A percentile compares a stretch with the other conserved stretches of the same genome.
Conservation (phyloP, 2,329 filamentous ascomycete species). For the Colletotrichum sp. region DNA sequence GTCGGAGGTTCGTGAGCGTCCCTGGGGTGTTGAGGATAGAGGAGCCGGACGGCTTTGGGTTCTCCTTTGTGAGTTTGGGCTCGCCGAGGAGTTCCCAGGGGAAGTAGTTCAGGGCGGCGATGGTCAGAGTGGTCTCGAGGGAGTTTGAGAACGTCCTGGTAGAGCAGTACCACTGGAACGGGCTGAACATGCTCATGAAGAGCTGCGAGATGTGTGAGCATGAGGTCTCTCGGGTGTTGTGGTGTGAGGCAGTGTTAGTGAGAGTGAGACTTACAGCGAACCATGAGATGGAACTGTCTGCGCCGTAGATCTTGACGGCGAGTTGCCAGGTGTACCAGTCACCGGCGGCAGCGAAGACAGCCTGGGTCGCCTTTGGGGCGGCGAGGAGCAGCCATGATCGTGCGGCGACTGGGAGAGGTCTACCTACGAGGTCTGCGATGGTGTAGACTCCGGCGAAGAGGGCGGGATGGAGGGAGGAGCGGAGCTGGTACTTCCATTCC, state of each 20-base stretch:
- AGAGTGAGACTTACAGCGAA: slow-evolving; percentile 65
- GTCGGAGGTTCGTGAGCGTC: slow-evolving; percentile 43
- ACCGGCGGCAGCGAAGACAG: slow-evolving; percentile 74
- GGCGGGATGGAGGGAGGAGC: slow-evolving; percentile 89
- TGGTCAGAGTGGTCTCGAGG: slow-evolving; percentile 86
- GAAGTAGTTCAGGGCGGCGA: slow-evolving; percentile 81
- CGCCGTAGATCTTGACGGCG: slow-evolving; percentile 75
- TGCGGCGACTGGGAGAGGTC: slow-evolving; percentile 53
- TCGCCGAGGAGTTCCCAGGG: slow-evolving; percentile 76
- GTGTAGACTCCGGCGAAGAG: slow-evolving; percentile 82
- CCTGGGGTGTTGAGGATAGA: slow-evolving; percentile 27
- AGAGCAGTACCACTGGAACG: slow-evolving; percentile 97
- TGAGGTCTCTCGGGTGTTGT: not conserved
- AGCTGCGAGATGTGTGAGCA: slow-evolving; percentile 53
- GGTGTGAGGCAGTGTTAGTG: slow-evolving; percentile 10
- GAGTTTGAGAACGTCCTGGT: slow-evolving; percentile 94
- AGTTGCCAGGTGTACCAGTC: slow-evolving; percentile 92
- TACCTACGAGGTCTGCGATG: slow-evolving; percentile 61
- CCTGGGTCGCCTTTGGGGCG: slow-evolving; percentile 78
- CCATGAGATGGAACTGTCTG: slow-evolving; percentile 65
- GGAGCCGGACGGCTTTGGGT: slow-evolving; percentile 37
- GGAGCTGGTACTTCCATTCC: slow-evolving; percentile 91
- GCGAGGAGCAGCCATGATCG: slow-evolving; percentile 72
- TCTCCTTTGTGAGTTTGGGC: slow-evolving; percentile 42
- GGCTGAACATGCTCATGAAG: slow-evolving; percentile 73